These are phyloP conservation scores for Corniculantispora saksenae DNA, from an alignment of 2,329 filamentous ascomycete genomes.

Conservation along the genomic window DNA sequence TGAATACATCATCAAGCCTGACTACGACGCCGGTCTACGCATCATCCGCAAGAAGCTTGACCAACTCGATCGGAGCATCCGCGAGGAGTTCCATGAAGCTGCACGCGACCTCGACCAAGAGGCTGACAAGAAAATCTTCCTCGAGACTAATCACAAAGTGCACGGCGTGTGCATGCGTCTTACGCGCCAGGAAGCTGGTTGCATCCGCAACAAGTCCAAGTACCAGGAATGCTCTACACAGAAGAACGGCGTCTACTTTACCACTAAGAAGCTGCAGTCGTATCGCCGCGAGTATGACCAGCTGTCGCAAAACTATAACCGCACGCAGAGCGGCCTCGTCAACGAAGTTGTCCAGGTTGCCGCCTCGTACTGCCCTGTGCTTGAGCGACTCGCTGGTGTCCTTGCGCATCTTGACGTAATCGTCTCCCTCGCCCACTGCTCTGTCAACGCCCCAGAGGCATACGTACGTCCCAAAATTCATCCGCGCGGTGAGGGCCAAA, in stretches of 20 bases:
- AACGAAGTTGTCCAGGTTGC: conserved; percentile 91
- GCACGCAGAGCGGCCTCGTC: conserved; percentile 88
- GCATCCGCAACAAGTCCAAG: conserved; percentile 85
- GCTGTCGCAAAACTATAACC: conserved; percentile 89
- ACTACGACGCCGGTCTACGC: conserved; percentile 87
- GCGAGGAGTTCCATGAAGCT: conserved; percentile 74
- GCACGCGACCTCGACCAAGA: conserved; percentile 85
- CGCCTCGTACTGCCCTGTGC: conserved; percentile 88
- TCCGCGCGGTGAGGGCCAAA: conserved; percentile 81
- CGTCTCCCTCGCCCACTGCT: conserved; percentile 87
- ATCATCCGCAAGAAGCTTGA: conserved; percentile 92
- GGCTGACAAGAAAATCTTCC: conserved; percentile 96
- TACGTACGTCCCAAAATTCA: conserved; percentile 93
- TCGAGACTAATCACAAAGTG: conserved; percentile 86
- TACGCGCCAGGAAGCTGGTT: conserved; percentile 85
- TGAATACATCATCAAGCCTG: conserved; percentile 98
- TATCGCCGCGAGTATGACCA: conserved; percentile 91
- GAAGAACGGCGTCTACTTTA: conserved; percentile 99
- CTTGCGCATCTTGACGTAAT: conserved; percentile 95
- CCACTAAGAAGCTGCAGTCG: conserved; percentile 76
- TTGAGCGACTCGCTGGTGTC: conserved; percentile 85
- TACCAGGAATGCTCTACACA: conserved; percentile 97
- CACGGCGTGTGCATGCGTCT: conserved; percentile 97
- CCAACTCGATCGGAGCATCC: conserved; percentile 78
- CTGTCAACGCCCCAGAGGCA: conserved; percentile 86